Evolutionary conservation across 148 eudicot genomes (phyloP).

Genomic region (Chenopodium berlandieri): DNA sequence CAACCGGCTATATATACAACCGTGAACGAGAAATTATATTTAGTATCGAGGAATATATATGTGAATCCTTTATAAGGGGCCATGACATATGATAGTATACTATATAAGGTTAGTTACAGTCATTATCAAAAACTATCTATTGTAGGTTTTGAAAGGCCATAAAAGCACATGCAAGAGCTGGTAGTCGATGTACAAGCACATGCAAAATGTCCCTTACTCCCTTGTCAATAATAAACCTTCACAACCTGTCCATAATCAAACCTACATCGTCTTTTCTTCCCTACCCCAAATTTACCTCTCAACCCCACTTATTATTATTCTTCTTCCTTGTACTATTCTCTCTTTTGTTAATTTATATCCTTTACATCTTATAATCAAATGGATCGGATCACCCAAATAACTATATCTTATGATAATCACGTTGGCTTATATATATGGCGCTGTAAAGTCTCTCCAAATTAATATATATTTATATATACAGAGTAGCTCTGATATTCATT

Average conservation of each 20-base stretch:
- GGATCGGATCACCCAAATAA: no score
- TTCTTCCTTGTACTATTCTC: not conserved
- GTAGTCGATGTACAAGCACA: slow-evolving; percentile 22
- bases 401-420: no score
- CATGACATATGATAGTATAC: slow-evolving; percentile 1
- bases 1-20: no score
- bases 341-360: not conserved
- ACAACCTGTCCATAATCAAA: slow-evolving; percentile 26
- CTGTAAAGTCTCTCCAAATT: no score
- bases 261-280: slow-evolving; percentile 15
- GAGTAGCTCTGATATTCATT: no score
- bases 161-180: slow-evolving; percentile 34
- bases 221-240: slow-evolving; percentile 20
- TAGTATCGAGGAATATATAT: no score
- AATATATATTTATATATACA: no score
- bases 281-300: slow-evolving; percentile 1
- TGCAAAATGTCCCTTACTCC: slow-evolving; percentile 25
- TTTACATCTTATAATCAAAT: no score
- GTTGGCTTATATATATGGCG: no score
- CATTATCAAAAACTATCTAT: slow-evolving; percentile 20
- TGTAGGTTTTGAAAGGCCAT: slow-evolving; percentile 20
- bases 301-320: not conserved
- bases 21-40: no score
- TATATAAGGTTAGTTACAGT: slow-evolving; percentile 3
- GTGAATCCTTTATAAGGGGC: not conserved